A percentile compares a stretch with the other conserved stretches of the same genome.
Evolutionary conservation across 1,284 basidiomycete species (phyloP).

Genomic region (Sanghuangporus sanghuang): DNA sequence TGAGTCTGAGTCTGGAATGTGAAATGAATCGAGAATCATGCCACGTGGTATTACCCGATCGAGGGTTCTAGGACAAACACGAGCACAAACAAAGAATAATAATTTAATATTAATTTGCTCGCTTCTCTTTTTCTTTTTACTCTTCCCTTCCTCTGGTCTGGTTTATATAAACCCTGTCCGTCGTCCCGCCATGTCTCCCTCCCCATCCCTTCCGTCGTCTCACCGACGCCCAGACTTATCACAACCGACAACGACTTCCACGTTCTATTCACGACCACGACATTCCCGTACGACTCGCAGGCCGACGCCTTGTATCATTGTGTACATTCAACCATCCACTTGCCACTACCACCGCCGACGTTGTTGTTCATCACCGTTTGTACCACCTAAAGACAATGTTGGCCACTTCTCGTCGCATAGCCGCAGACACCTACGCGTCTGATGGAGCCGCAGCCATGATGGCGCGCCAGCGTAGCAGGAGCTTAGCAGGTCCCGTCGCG

Average conservation of each 20-base stretch:
- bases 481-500: constrained; percentile 9
- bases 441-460: neutral
- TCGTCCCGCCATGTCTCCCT: neutral
- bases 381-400: constrained; percentile 1
- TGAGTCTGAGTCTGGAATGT: neutral
- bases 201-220: neutral
- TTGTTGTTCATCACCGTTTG: neutral
- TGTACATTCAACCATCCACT: neutral
- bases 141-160: neutral
- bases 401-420: neutral
- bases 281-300: neutral
- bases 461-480: constrained; percentile 4
- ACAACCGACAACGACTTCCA: neutral
- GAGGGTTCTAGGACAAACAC: neutral
- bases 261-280: neutral
- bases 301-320: neutral
- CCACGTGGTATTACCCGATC: neutral
- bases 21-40: neutral
- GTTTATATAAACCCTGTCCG: neutral
- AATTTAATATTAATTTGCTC: neutral
- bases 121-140: neutral
- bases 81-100: neutral
- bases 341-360: neutral
- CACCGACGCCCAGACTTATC: neutral
- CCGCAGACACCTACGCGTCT: neutral